Evolutionary conservation across 805 yeast genomes (phyloP).

Genomic region (Hanseniaspora thailandica): DNA sequence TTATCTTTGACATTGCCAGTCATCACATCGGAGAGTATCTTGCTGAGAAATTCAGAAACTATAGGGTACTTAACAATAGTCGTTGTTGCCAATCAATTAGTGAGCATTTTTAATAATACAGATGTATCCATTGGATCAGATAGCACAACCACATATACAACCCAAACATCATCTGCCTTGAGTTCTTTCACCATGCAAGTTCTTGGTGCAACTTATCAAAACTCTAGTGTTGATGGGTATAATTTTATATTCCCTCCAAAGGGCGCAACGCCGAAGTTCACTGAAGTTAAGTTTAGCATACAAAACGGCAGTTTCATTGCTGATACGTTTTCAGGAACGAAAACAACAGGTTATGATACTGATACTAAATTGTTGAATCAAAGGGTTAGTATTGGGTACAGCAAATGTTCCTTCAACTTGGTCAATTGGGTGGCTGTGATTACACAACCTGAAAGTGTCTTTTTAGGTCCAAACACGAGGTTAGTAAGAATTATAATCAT

Average conservation of each 20-base stretch:
- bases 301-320: slow-evolving; percentile 28
- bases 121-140: slow-evolving; percentile 7
- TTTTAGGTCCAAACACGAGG: slow-evolving; percentile 50
- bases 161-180: slow-evolving; percentile 29
- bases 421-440: slow-evolving; percentile 64
- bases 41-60: slow-evolving; percentile 44
- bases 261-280: slow-evolving; percentile 17
- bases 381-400: slow-evolving; percentile 46
- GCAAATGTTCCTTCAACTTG: slow-evolving; percentile 34
- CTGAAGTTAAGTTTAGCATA: slow-evolving; percentile 23
- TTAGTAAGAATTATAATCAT: slow-evolving; percentile 63
- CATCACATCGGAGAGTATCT: slow-evolving; percentile 58
- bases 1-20: slow-evolving; percentile 73
- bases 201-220: slow-evolving; percentile 24
- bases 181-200: slow-evolving; percentile 22
- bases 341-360: slow-evolving; percentile 32
- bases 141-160: background rate
- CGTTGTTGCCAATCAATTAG: slow-evolving; percentile 36
- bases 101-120: slow-evolving; percentile 31
- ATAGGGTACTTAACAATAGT: slow-evolving; percentile 62
- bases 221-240: slow-evolving; percentile 27
- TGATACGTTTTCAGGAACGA: slow-evolving; percentile 29
- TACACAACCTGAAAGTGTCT: slow-evolving; percentile 47
- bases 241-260: slow-evolving; percentile 35
- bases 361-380: slow-evolving; percentile 31